Base-by-base conservation (phyloP, 163 green algal species). In the Scenedesmus sp. region DNA sequence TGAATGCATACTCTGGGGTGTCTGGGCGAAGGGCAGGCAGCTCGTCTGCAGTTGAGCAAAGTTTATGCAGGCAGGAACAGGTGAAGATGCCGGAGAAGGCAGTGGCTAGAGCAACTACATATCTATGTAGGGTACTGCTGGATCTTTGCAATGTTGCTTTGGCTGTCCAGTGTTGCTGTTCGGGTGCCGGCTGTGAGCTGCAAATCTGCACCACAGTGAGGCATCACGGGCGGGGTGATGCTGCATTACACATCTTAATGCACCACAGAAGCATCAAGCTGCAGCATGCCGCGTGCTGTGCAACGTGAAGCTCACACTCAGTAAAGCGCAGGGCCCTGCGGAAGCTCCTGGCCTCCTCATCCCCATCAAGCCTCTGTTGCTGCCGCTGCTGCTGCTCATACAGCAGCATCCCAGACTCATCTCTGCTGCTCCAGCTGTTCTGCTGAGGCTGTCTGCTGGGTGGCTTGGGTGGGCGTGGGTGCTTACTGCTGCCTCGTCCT, bases 251-350 rank as follows among this genome's bases (percentile, higher is more conserved):
- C 22, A 70, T 70, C 20, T n/a, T 33, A 3, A 70, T n/a, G n/a
- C n/a, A 22, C 51, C 56, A 70, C 22, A 22, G 20, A 20, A 70
- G 6, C 13, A 22, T 56, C 56, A 33, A 10, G 20, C 22, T 33
- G 56, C 56, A 70, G 20, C 56, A 61, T 24, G n/a, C 65, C 13
- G 65, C 65, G 16, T 35, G 65, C 37, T 49, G 73, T 35, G 73
- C 73, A 83, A 37, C 78, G 73, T 35, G 73, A 35, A 83, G 73
- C 78, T 84, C 42, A 84, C 78, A 37, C 22, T 84, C n/a, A 7
- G 37, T 33, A 42, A 84, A 84, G 78, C 78, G 78, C 78, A 84
- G 42, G 2, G 78, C 78, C 40, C 78, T 49, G 40, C 78, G 78
- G 43, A 84, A 84, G 51, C 33, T 33, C 26, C 53, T 33, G 49